Base-by-base conservation (phyloP, 495 filamentous ascomycete genomes). In the Neurospora sp. region DNA sequence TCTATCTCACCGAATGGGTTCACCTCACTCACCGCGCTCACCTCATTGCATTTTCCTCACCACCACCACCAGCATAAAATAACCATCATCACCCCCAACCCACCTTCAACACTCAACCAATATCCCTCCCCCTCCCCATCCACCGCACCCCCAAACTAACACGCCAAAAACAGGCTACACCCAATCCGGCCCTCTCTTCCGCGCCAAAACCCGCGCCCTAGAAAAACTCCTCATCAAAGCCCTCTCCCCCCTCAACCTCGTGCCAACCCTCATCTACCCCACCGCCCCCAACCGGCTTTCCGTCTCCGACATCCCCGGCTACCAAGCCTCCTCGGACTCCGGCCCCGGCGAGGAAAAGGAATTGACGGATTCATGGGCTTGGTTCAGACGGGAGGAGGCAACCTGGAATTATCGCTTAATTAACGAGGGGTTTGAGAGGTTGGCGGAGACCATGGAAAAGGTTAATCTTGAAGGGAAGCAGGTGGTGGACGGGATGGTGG, bases 131-230 rank as follows among this genome's bases (percentile, higher is more conserved):
- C 31, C 31, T 35, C 31, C 31, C 31, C 31, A 35, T 35, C 31
- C 4, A 35, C 31, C 27, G 4, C 27, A 0, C 27, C 27, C 31
- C 4, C 4, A 35, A 35, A 5, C 31, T 35, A 35, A 35, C 31
- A 35, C 31, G 31, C 31, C 31, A 35, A 35, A 37, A 37, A 37
- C 71, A 87, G 89, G 95, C 82, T 98, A 91, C 89, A 97, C 95
- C 1, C 96, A 98, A 86, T 94, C 93, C 39, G 94, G 94, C 40
- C 79, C 89, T 2, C 83, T 93, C 78, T 98, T 98, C 89, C 90
- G 89, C 82, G 88, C 91, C 81, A 98, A 98, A 85, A 95, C 92
- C 74, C 90, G 91, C 80, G 94, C 93, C 31, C 86, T 98, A 18
- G 86, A 92, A 77, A 98, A 97, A 81, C 79, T 88, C 77, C 87